phyloP scores from a whole-genome alignment of 169 alveolate species.

The Plasmodium yoelii region DNA sequence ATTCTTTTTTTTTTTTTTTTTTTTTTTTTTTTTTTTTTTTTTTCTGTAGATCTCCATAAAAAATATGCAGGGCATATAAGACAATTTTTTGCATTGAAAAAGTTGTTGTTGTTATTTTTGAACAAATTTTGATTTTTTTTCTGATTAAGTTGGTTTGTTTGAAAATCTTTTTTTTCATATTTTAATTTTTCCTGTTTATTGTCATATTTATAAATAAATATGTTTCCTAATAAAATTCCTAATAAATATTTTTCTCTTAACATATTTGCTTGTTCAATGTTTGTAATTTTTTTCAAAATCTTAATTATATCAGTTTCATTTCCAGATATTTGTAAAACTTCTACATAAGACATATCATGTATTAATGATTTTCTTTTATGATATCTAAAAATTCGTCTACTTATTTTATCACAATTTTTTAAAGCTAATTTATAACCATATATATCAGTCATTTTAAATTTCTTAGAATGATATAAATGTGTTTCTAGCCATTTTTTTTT shows the following conservation, averaged over 20 bases:
- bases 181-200: not conserved
- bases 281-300: constrained; percentile 28
- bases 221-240: constrained; percentile 48
- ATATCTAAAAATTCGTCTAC: constrained; percentile 88
- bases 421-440: constrained; percentile 93
- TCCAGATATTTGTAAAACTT: constrained; percentile 33
- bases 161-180: not conserved
- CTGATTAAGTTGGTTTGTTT: not conserved
- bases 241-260: constrained; percentile 17
- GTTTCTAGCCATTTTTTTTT: constrained; percentile 93
- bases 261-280: constrained; percentile 52
- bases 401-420: constrained; percentile 84
- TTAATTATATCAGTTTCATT: constrained; percentile 24
- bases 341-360: constrained; percentile 84
- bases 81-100: constrained; percentile 27
- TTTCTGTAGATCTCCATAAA: constrained; percentile 47
- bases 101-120: constrained; percentile 1
- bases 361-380: constrained; percentile 81
- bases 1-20: not conserved
- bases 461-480: constrained; percentile 94
- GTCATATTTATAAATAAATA: constrained; percentile 22
- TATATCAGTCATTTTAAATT: constrained; percentile 90
- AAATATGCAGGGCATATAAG: constrained; percentile 70
- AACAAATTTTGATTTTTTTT: not conserved
- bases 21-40: constrained; percentile 11